Percentiles rank a stretch among this genome's conserved stretches.
Conservation (phyloP, 495 filamentous ascomycete species). For the Clohesyomyces aquaticus region DNA sequence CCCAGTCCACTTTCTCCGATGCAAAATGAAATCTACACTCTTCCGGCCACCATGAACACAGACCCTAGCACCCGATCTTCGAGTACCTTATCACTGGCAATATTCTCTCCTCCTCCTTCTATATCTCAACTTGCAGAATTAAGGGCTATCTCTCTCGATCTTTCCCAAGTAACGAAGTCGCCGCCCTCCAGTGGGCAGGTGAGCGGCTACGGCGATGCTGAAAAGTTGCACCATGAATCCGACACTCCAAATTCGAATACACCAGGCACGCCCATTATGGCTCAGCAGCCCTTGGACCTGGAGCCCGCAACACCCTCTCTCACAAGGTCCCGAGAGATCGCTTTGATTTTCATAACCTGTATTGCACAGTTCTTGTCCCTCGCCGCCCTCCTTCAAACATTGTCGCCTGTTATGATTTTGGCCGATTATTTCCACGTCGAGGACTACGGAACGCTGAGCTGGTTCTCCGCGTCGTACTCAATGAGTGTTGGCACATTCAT, state of each 20-base stretch:
- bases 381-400: constrained; percentile 33
- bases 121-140: constrained; percentile 27
- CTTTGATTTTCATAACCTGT: constrained; percentile 42
- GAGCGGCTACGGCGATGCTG: not conserved
- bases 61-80: not conserved
- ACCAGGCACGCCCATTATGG: not conserved
- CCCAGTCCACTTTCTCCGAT: not conserved
- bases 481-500: constrained; percentile 44
- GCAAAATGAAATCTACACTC: not conserved
- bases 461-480: constrained; percentile 41
- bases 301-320: not conserved
- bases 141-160: constrained; percentile 7
- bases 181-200: not conserved
- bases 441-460: constrained; percentile 39
- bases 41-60: not conserved
- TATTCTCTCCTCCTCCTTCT: not conserved
- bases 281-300: constrained; percentile 1
- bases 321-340: constrained; percentile 1
- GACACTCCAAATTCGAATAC: constrained; percentile 3
- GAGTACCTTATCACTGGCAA: not conserved
- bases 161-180: not conserved
- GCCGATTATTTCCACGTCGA: constrained; percentile 31
- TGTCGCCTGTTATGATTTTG: constrained; percentile 35
- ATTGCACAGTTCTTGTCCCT: constrained; percentile 50
- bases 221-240: constrained; percentile 21